phyloP scores from a whole-genome alignment of 2,329 filamentous ascomycete genomes.

The Emericellopsis cladophorae region DNA sequence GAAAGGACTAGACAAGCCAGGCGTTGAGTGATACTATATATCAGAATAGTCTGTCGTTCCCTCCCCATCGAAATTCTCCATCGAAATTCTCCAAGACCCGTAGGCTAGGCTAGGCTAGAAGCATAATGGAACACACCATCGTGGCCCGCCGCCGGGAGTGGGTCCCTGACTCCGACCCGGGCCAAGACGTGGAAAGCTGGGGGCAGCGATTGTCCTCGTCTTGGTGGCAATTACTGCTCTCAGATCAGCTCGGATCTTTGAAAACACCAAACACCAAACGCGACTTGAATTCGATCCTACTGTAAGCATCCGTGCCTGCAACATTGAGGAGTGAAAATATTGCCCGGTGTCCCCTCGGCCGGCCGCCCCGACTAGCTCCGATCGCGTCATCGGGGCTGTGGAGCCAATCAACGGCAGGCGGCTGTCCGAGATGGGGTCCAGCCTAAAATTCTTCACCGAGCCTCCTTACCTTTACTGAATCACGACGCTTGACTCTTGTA shows the following conservation, averaged over 20 bases:
- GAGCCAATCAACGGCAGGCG: background rate
- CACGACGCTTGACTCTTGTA: too few relatives aligned
- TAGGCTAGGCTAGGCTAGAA: background rate
- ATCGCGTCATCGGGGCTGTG: slow-evolving; percentile 12
- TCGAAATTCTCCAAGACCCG: background rate
- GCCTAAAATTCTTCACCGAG: too few relatives aligned
- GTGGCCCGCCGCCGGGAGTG: background rate
- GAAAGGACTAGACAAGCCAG: background rate
- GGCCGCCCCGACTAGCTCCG: slow-evolving; percentile 2
- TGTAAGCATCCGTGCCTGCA: background rate
- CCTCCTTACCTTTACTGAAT: too few relatives aligned
- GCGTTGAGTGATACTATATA: background rate
- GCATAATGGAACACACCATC: too few relatives aligned
- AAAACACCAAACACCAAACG: background rate
- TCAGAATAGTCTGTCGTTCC: too few relatives aligned
- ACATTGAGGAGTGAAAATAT: background rate
- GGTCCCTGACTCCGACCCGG: background rate
- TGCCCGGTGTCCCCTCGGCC: background rate
- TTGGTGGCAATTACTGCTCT: background rate
- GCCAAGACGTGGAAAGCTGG: background rate
- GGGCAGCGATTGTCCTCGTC: background rate
- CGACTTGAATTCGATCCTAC: too few relatives aligned
- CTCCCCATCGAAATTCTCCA: background rate
- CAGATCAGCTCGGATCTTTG: background rate
- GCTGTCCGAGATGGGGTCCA: background rate